Base-by-base conservation (phyloP, 2,329 filamentous ascomycete species). In the Phaeosphaeria sp. region DNA sequence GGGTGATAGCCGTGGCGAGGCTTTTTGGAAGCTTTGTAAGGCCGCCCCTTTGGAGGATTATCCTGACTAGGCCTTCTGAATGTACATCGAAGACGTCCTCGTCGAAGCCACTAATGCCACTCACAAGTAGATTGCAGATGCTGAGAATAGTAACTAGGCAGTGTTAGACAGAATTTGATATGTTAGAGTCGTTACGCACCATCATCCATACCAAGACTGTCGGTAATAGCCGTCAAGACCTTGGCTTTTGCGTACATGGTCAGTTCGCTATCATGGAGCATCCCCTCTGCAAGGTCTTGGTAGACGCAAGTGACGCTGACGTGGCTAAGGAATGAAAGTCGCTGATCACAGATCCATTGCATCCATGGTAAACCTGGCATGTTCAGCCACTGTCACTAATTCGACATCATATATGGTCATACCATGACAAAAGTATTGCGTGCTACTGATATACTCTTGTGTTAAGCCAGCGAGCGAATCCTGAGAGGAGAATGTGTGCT, bases 161-260 rank as follows among this genome's bases (percentile, higher is more conserved):
- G 20, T 2, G 17, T 52, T n/a, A 52, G 50, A 27, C 1, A 46
- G 25, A 4, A 4, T n/a, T 18, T 36, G 7, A 20, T 41, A n/a
- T 20, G 18, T 5, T 11, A 17, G 42, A 18, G 22, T 39, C 15
- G 2, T 18, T 7, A 46, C 43, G 6, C 25, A 41, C 66, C 67
- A 44, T 75, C 69, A 41, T 72, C 72, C 10, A 64, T 68, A 22
- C 64, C 58, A 11, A 75, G 57, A 20, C 63, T 66, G n/a, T 69
- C 64, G 10, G 66, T 68, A 17, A 76, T 67, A 22, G 66, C 61
- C 6, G 66, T 58, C 17, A 76, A 52, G 5, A 73, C 55, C 51
- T 67, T 70, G 2, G 71, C 72, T 47, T 74, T 74, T n/a, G 68
- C 72, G 54, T 67, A 69, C 33, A 74, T 66, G 7, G 72, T 76